Evolutionary conservation across 2,329 filamentous ascomycete species (phyloP), one percentile per base, ranked within the genome.

Genomic region (Aspergillus sp.): DNA sequence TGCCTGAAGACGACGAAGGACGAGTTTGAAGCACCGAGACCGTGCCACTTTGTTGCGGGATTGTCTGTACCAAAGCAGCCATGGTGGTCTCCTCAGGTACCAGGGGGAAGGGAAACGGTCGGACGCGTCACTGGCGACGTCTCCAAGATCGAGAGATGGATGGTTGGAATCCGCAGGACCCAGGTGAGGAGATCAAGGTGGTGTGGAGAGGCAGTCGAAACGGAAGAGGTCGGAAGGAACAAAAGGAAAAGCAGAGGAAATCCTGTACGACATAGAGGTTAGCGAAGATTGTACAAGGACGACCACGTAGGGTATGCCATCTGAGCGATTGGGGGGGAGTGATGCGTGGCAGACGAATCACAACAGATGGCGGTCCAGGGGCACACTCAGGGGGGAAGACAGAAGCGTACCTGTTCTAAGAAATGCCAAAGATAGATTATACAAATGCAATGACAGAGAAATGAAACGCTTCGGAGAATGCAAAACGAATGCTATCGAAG

Each of bases 1-100:
- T 81, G 65, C 80, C 81, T 51, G 82, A 81, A 40, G 84, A 80
- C 55, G 88, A 87, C 50, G 81, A 80, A 57, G 87, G 84, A 70
- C 87, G 84, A 64, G 86, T 82, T 72, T 91, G 88, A 66, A 92
- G 85, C 82, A 91, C 88, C 59, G 86, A 86, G 65, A 86, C 81
- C 62, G 88, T 86, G 72, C 81, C 80, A 67, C 86, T 85, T 74
- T 90, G 87, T 76, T 89, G 87, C 66, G 88, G 84, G 70, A 88
- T 89, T 57, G 87, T 85, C 77, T 93, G 89, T 68, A 92, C 87
- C 79, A 93, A 81, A 73, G 89, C 88, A 79, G 89, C 89, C 89
- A 94, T 93, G 72, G 71, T 87, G 79, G 68, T 69, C 61, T 61
- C 57, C 53, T 63, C 55, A 55, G 52, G 52, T 41, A 57, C 54